These are phyloP conservation scores for Pisolithus orientalis DNA, from an alignment of 768 basidiomycete species.

Conservation along the genomic window DNA sequence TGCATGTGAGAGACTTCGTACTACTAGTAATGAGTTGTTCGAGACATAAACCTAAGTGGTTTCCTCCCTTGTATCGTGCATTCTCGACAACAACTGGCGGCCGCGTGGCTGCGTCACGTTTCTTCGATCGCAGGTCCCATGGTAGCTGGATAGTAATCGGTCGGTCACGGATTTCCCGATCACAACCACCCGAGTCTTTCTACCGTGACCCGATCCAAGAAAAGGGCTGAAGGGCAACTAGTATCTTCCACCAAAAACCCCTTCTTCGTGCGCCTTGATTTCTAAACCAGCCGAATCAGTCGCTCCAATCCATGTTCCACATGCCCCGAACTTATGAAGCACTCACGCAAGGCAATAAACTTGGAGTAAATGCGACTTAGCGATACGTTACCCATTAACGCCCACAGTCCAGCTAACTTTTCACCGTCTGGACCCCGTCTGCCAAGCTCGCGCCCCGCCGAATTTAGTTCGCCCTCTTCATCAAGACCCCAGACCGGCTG, in stretches of 20 bases:
- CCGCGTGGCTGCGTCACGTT: too few relatives aligned
- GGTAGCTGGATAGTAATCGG: too few relatives aligned
- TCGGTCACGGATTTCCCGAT: too few relatives aligned
- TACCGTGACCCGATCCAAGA: too few relatives aligned
- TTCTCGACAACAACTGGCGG: too few relatives aligned
- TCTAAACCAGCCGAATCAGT: slow-evolving; percentile 32
- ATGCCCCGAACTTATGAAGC: neutral
- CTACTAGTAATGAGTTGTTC: too few relatives aligned
- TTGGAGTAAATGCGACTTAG: slow-evolving; percentile 62
- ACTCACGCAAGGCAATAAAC: slow-evolving; percentile 59
- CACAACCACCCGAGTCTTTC: too few relatives aligned
- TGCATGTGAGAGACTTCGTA: too few relatives aligned
- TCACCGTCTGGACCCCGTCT: slow-evolving; percentile 19
- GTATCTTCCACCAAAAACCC: slow-evolving; percentile 25
- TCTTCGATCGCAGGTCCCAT: too few relatives aligned
- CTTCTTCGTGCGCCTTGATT: slow-evolving; percentile 62
- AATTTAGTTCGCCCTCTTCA: slow-evolving; percentile 23
- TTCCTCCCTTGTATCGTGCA: too few relatives aligned
- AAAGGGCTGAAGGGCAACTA: neutral
- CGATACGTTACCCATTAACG: slow-evolving; percentile 58
- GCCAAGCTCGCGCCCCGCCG: slow-evolving; percentile 42
- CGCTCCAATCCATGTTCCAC: neutral
- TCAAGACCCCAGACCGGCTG: slow-evolving; percentile 25
- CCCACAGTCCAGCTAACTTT: slow-evolving; percentile 37
- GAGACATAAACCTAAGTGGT: too few relatives aligned